Conservation (phyloP, 2,329 filamentous ascomycete genomes). For the Fusarium devonianum region DNA sequence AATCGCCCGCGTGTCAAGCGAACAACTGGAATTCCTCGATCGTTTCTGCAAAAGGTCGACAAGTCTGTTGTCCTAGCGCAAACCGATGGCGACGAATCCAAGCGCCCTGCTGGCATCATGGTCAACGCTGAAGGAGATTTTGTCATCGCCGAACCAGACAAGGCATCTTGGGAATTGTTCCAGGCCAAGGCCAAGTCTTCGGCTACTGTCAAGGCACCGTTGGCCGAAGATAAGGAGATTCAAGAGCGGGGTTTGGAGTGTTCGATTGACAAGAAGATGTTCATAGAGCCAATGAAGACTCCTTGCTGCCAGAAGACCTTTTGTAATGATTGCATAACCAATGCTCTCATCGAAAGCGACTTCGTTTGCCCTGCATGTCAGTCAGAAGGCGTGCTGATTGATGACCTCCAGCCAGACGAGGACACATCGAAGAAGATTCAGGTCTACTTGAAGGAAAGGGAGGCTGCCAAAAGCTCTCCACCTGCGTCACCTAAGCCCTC, state of each 20-base stretch:
- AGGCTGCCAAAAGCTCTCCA: constrained; percentile 54
- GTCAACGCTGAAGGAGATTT: constrained; percentile 97
- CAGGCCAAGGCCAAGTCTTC: constrained; percentile 93
- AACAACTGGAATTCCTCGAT: constrained; percentile 95
- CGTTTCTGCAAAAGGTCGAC: constrained; percentile 93
- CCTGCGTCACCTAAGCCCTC: constrained; percentile 44
- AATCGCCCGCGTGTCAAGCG: constrained; percentile 92
- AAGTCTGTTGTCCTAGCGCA: constrained; percentile 80
- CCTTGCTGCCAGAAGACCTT: constrained; percentile 98
- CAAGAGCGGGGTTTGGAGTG: constrained; percentile 90
- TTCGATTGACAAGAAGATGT: constrained; percentile 96
- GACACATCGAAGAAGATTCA: constrained; percentile 81
- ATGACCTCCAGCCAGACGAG: constrained; percentile 85
- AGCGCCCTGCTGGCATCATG: constrained; percentile 90
- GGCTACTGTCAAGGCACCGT: constrained; percentile 79
- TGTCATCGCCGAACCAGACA: constrained; percentile 94
- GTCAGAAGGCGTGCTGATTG: constrained; percentile 89
- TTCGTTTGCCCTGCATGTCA: constrained; percentile 93
- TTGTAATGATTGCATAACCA: constrained; percentile 99
- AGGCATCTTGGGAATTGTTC: constrained; percentile 95
- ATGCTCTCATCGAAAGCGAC: constrained; percentile 97
- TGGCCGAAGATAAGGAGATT: constrained; percentile 82
- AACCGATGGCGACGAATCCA: constrained; percentile 80
- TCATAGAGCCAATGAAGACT: constrained; percentile 98
- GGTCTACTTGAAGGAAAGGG: constrained; percentile 70